Evolutionary conservation across 805 yeast species (phyloP), one percentile per base, ranked within the genome.

Genomic region (Ogataea ganodermae): DNA sequence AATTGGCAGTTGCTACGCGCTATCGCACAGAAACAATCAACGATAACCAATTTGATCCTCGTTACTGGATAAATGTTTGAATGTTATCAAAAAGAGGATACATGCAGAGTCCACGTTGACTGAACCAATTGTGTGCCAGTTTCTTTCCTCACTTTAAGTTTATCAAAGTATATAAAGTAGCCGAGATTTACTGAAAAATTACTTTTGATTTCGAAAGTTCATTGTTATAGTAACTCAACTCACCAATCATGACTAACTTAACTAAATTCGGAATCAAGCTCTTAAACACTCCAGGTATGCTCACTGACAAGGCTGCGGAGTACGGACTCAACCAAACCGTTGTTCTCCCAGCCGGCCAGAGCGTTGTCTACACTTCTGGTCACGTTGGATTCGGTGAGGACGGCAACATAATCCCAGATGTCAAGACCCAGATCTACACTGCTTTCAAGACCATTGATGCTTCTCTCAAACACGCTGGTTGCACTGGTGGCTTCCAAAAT

Each of bases 401-500:
- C 14, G 30, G 30, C 6, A 24, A 16, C 9, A n/a, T 38, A n/a
- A 13, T 17, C 6, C 5, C 16, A 17, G 42, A 38, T 9, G 22
- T 12, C n/a, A 38, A 38, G 24, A 20, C 9, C 10, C 42, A 38
- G 17, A 18, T 27, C 13, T 26, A 24, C 24, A 6, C 24, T 10
- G 42, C 42, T 10, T 26, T 38, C 31, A 27, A 38, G 32, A 18
- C 20, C 26, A 22, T 38, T 18, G 42, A 38, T 22, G 6, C 16
- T 28, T 26, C 42, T 2, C 32, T 38, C 23, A 38, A 26, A 23
- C 22, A 38, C 32, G 42, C 42, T 10, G 42, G 42, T 13, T 38
- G 42, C 12, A n/a, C 42, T 8, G 42, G 42, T 8, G 42, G 42
- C 10, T 38, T 38, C 42, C 16, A 38, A 13, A 38, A 38, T 17